phyloP scores from a whole-genome alignment of 768 basidiomycete genomes.

The Phanerodontia chrysosporium region DNA sequence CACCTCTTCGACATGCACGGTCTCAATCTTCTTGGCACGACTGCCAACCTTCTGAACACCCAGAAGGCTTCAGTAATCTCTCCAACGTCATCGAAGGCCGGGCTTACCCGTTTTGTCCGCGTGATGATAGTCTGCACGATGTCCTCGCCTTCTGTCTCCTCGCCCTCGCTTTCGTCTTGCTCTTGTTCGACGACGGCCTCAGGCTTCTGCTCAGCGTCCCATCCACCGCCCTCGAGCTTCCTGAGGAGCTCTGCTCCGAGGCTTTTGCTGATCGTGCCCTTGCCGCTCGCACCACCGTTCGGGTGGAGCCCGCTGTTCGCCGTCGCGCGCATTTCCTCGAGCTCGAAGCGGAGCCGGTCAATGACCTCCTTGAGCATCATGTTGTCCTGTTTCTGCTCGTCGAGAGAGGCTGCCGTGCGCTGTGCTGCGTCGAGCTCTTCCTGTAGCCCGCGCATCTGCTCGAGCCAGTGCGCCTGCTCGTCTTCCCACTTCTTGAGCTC shows the following conservation, averaged over 20 bases:
- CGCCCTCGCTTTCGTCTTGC: constrained; percentile 39
- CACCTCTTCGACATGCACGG: constrained; percentile 47
- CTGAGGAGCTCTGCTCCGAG: constrained; percentile 69
- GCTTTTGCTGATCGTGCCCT: constrained; percentile 64
- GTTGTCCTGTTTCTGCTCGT: constrained; percentile 95
- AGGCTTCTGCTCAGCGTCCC: constrained; percentile 29
- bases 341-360: constrained; percentile 88
- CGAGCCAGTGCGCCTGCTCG: constrained; percentile 70
- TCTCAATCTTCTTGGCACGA: constrained; percentile 49
- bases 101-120: constrained; percentile 62
- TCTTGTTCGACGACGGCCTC: constrained; percentile 28
- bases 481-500: constrained; percentile 64
- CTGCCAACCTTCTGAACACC: constrained; percentile 57
- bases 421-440: constrained; percentile 65
- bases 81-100: not conserved
- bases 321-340: constrained; percentile 80
- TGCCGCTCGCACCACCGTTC: constrained; percentile 45
- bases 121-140: constrained; percentile 89
- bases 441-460: constrained; percentile 66
- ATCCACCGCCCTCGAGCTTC: constrained; percentile 46
- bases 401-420: constrained; percentile 68
- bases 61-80: not conserved
- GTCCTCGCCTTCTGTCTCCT: constrained; percentile 64
- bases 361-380: constrained; percentile 92
- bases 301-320: constrained; percentile 30